phyloP scores from a whole-genome alignment of 1,139 yeast species.

The Hemisphaericaspora xylanilytica region DNA sequence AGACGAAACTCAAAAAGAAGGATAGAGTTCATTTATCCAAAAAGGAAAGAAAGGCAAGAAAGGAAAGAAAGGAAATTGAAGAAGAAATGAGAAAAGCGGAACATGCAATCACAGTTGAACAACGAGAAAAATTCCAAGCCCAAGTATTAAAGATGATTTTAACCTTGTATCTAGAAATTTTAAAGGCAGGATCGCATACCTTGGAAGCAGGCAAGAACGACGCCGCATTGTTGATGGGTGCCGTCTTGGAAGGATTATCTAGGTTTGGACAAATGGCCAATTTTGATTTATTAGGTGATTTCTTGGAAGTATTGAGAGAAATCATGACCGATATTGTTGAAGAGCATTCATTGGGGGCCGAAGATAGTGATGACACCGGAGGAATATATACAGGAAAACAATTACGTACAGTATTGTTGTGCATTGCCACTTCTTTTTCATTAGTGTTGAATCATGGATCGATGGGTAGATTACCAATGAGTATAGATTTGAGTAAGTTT shows the following conservation, averaged over 20 bases:
- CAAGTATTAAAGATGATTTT: slow-evolving; percentile 74
- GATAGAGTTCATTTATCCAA: slow-evolving; percentile 87
- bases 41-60: slow-evolving; percentile 81
- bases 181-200: slow-evolving; percentile 47
- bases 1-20: slow-evolving; percentile 65
- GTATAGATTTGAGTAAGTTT: slow-evolving; percentile 68
- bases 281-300: slow-evolving; percentile 87
- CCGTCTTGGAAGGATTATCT: slow-evolving; percentile 88
- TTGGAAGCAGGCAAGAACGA: slow-evolving; percentile 43
- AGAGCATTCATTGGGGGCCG: slow-evolving; percentile 27
- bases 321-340: slow-evolving; percentile 51
- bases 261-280: slow-evolving; percentile 90
- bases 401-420: slow-evolving; percentile 71
- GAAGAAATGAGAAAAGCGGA: slow-evolving; percentile 88
- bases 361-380: slow-evolving; percentile 22
- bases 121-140: slow-evolving; percentile 81
- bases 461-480: slow-evolving; percentile 52
- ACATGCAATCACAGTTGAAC: slow-evolving; percentile 80
- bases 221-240: slow-evolving; percentile 62
- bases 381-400: slow-evolving; percentile 36
- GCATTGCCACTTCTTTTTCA: slow-evolving; percentile 86
- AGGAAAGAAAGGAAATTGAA: slow-evolving; percentile 83
- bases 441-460: slow-evolving; percentile 72
- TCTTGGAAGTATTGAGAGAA: slow-evolving; percentile 84
- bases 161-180: slow-evolving; percentile 71